Conservation (phyloP, 164 flowering plant species). For the Magnolia officinalis region DNA sequence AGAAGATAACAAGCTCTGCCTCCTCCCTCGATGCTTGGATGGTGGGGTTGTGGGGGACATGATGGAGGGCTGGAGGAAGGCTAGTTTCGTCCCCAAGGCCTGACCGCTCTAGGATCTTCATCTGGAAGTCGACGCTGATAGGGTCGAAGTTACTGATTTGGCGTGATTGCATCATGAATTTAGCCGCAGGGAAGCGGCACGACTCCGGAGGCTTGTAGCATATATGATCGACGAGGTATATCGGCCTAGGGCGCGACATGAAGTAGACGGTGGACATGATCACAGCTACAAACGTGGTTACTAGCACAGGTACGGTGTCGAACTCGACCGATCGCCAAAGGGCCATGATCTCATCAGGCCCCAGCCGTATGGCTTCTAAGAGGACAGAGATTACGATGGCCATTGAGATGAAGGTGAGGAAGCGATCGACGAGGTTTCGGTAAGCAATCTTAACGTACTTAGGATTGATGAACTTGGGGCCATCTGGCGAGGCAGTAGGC, state of each 20-base stretch:
- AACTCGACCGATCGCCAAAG: conserved; percentile 13
- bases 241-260: conserved; percentile 33
- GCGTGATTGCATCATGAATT: conserved; percentile 23
- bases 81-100: conserved; percentile 16
- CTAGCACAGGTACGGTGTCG: conserved; percentile 15
- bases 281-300: conserved; percentile 17
- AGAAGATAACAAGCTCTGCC: conserved; percentile 19
- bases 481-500: not conserved
- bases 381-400: conserved; percentile 15
- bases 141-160: not conserved
- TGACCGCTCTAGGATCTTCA: conserved; percentile 13
- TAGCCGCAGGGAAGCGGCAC: conserved; percentile 31
- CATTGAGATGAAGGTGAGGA: conserved; percentile 24
- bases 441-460: conserved; percentile 32
- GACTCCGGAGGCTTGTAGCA: conserved; percentile 34
- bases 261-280: conserved; percentile 27
- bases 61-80: conserved; percentile 15
- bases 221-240: conserved; percentile 36
- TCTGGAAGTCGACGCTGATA: conserved; percentile 9
- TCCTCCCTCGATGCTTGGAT: conserved; percentile 16
- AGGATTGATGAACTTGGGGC: conserved; percentile 9
- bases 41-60: conserved; percentile 15
- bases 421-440: conserved; percentile 27
- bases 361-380: conserved; percentile 12
- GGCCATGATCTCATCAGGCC: conserved; percentile 20